A percentile compares a stretch with the other conserved stretches of the same genome.
phyloP scores from a whole-genome alignment of 225 moss, liverwort and hornwort species.

The Bryum argenteum region DNA sequence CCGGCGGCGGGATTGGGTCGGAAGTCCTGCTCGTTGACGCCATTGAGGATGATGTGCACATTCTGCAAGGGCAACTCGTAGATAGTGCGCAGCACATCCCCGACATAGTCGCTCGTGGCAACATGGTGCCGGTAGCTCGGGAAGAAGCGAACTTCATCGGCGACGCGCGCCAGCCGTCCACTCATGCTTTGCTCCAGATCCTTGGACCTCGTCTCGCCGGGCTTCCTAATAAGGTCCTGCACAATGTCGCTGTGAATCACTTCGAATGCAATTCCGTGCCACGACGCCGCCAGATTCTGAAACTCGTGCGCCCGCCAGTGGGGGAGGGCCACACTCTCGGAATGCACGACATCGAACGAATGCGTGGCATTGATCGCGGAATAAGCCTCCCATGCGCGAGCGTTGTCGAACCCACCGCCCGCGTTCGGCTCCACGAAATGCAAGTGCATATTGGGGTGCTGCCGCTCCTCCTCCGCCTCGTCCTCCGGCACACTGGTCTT shows the following conservation, averaged over 20 bases:
- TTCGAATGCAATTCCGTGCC: constrained; percentile 99
- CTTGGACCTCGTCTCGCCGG: constrained; percentile 63
- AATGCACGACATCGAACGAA: constrained; percentile 81
- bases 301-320: constrained; percentile 77
- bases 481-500: constrained; percentile 42
- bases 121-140: constrained; percentile 91
- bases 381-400: constrained; percentile 64
- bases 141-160: constrained; percentile 95
- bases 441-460: constrained; percentile 58
- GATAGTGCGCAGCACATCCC: constrained; percentile 91
- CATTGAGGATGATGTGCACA: constrained; percentile 91
- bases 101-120: constrained; percentile 96
- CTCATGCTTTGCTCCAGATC: constrained; percentile 74
- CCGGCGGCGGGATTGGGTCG: constrained; percentile 72
- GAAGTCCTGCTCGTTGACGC: constrained; percentile 71
- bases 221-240: constrained; percentile 84
- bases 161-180: constrained; percentile 64
- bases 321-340: constrained; percentile 92
- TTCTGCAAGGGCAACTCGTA: constrained; percentile 81
- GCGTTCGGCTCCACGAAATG: constrained; percentile 66
- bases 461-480: constrained; percentile 48
- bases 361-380: constrained; percentile 28
- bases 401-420: constrained; percentile 61
- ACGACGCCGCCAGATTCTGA: constrained; percentile 77
- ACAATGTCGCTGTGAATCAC: constrained; percentile 94